Evolutionary conservation across 1,284 basidiomycete species (phyloP).

Genomic region (Ustilago hordei): DNA sequence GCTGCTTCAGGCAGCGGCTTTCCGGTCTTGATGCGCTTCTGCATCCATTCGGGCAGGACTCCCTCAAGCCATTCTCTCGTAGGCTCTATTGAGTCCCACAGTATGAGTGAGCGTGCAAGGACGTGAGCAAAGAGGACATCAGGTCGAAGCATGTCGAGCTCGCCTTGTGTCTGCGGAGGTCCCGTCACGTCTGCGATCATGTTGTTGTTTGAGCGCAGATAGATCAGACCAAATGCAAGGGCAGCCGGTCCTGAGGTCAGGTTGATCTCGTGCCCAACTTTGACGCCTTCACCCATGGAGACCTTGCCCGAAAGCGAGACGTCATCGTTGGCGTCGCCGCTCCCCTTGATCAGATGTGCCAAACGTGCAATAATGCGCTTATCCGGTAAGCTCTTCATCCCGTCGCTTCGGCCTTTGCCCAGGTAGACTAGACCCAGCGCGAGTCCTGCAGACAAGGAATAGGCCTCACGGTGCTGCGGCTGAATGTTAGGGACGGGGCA

Average conservation of each 20-base stretch:
- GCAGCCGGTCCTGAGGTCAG: slow-evolving; percentile 80
- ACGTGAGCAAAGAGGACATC: slow-evolving; percentile 86
- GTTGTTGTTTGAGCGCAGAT: slow-evolving; percentile 82
- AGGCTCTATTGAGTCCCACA: slow-evolving; percentile 85
- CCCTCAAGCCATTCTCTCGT: slow-evolving; percentile 81
- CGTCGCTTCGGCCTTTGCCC: slow-evolving; percentile 73
- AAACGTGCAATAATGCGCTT: slow-evolving; percentile 54
- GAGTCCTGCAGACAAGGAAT: slow-evolving; percentile 87
- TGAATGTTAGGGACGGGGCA: slow-evolving; percentile 78
- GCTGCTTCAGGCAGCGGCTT: slow-evolving; percentile 37
- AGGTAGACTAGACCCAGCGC: slow-evolving; percentile 97
- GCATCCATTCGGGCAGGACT: slow-evolving; percentile 80
- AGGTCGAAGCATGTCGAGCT: slow-evolving; percentile 86
- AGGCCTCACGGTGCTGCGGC: slow-evolving; percentile 78
- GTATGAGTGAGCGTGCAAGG: slow-evolving; percentile 82
- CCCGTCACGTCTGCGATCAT: slow-evolving; percentile 87
- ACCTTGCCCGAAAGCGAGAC: slow-evolving; percentile 5
- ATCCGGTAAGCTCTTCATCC: slow-evolving; percentile 58
- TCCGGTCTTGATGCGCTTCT: slow-evolving; percentile 72
- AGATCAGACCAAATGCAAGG: slow-evolving; percentile 91
- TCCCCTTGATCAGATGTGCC: slow-evolving; percentile 45
- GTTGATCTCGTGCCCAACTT: slow-evolving; percentile 29
- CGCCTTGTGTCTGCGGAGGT: slow-evolving; percentile 82
- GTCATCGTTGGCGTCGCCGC: slow-evolving; percentile 2
- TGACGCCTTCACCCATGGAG: slow-evolving; percentile 1